These are phyloP conservation scores for Hypomontagnella submonticulosa DNA, from an alignment of 495 filamentous ascomycete genomes.

Conservation along the genomic window DNA sequence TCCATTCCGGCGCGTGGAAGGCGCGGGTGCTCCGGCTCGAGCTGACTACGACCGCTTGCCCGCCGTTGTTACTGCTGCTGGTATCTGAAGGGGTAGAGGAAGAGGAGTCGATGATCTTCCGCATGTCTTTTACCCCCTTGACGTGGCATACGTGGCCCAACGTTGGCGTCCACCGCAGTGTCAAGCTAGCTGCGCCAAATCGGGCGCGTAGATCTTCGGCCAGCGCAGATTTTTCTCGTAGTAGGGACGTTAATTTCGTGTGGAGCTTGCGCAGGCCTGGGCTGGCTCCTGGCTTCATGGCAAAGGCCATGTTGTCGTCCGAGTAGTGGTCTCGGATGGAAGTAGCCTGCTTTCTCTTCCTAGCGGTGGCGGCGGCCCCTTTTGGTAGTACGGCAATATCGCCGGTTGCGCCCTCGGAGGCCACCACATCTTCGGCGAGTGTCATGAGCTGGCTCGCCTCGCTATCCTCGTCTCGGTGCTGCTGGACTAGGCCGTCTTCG, in stretches of 20 bases:
- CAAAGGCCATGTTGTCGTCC: conserved; percentile 74
- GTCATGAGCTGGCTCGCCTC: conserved; percentile 74
- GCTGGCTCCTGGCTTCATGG: conserved; percentile 85
- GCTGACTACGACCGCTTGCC: conserved; percentile 58
- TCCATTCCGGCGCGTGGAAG: conserved; percentile 88
- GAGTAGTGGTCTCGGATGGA: conserved; percentile 63
- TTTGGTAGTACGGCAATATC: conserved; percentile 57
- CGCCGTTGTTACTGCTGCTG: conserved; percentile 54
- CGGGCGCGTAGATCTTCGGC: conserved; percentile 65
- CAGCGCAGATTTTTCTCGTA: conserved; percentile 67
- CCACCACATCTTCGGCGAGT: conserved; percentile 73
- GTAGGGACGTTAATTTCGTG: conserved; percentile 65
- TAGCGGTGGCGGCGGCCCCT: conserved; percentile 31
- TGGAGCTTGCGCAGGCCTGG: conserved; percentile 72
- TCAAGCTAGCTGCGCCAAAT: conserved; percentile 68
- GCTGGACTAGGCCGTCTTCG: conserved; percentile 86
- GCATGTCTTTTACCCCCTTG: conserved; percentile 77
- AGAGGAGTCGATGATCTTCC: conserved; percentile 33
- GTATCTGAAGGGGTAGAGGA: no score
- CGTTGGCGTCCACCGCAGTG: conserved; percentile 83
- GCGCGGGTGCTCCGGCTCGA: conserved; percentile 86
- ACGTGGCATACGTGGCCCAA: conserved; percentile 91
- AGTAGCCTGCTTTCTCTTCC: conserved; percentile 53
- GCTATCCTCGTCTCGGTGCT: conserved; percentile 78
- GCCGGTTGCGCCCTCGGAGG: conserved; percentile 64